Evolutionary conservation across 2,329 filamentous ascomycete species (phyloP).

Genomic region (Alternaria consortialis): DNA sequence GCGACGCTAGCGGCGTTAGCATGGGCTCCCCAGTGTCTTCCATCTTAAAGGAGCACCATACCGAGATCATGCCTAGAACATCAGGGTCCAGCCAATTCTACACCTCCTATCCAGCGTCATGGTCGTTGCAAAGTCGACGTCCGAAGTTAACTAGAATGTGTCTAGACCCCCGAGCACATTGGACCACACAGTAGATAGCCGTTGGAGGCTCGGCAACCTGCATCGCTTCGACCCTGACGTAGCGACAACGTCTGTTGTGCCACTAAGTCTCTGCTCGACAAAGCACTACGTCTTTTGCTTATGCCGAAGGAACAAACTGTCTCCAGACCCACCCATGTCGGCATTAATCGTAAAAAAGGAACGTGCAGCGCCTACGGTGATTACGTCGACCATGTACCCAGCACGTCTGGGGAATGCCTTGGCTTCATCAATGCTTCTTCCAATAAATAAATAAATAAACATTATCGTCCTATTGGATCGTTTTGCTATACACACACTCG

Average conservation of each 20-base stretch:
- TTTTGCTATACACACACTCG: not conserved
- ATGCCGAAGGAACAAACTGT: not conserved
- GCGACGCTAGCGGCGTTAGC: not conserved
- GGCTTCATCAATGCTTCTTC: not conserved
- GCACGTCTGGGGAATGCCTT: not conserved
- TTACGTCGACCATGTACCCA: conserved; percentile 5
- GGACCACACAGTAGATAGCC: not conserved
- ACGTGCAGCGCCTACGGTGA: not conserved
- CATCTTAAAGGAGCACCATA: not conserved
- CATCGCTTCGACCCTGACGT: not conserved
- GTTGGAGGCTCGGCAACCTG: not conserved
- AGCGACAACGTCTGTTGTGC: not conserved
- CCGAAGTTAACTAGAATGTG: not conserved
- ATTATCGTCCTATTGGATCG: not conserved
- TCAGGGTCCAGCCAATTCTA: conserved; percentile 4
- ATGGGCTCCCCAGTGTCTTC: not conserved
- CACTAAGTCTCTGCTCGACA: not conserved
- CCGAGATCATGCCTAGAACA: not conserved
- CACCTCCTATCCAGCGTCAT: not conserved
- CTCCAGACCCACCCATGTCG: not conserved
- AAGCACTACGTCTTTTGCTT: not conserved
- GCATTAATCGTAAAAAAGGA: not conserved
- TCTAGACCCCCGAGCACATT: not conserved
- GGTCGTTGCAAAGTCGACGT: not conserved
- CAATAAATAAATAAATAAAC: not conserved